A percentile compares a stretch with the other conserved stretches of the same genome.
Evolutionary conservation across 768 basidiomycete genomes (phyloP).

Genomic region (Russula lepida): DNA sequence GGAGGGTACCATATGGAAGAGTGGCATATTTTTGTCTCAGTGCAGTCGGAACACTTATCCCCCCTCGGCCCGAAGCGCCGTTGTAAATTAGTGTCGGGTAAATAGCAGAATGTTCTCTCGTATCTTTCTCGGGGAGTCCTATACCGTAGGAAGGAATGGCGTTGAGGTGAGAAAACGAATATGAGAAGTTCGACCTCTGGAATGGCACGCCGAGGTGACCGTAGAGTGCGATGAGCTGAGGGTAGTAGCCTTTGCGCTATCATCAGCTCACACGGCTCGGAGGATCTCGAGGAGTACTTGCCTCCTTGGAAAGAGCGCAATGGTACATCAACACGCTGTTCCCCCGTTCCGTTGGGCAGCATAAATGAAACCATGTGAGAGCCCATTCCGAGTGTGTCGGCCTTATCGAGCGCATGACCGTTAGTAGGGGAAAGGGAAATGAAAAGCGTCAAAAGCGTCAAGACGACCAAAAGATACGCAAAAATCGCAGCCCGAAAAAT

Average conservation of each 20-base stretch:
- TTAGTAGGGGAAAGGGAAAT: not conserved
- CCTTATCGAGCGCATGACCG: constrained; percentile 29
- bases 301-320: constrained; percentile 81
- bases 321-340: constrained; percentile 64
- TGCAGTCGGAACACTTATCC: constrained; percentile 42
- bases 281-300: constrained; percentile 24
- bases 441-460: not conserved
- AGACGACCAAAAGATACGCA: not conserved
- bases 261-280: not conserved
- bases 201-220: constrained; percentile 51
- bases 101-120: constrained; percentile 21
- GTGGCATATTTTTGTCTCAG: constrained; percentile 10
- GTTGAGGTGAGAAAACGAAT: constrained; percentile 54
- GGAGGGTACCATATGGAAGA: constrained; percentile 21
- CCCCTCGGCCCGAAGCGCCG: constrained; percentile 47
- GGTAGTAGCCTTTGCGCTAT: constrained; percentile 55
- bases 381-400: constrained; percentile 58
- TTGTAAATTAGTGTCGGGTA: constrained; percentile 53
- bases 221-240: constrained; percentile 60
- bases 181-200: constrained; percentile 50
- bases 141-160: constrained; percentile 23
- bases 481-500: too few species aligned
- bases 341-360: constrained; percentile 29
- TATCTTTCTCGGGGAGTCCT: not conserved
- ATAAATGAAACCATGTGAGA: constrained; percentile 46